Conservation (phyloP, 2,329 filamentous ascomycete genomes). For the Teratosphaeria nubilosa region DNA sequence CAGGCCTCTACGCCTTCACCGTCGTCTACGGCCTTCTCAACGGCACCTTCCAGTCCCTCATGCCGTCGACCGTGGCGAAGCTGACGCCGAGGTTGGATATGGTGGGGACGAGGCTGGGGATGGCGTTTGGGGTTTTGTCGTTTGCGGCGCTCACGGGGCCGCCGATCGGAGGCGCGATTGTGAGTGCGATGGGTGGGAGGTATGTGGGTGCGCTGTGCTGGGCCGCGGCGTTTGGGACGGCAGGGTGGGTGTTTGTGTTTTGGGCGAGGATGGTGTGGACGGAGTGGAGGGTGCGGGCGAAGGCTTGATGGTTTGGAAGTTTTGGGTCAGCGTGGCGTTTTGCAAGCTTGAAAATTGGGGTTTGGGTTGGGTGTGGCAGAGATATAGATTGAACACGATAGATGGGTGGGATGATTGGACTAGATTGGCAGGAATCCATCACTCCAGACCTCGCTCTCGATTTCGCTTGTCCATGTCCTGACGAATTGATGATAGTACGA, state of each 20-base stretch:
- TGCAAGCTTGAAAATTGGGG: neutral
- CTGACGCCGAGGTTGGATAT: conserved; percentile 38
- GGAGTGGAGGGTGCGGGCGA: neutral
- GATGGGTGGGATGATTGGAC: neutral
- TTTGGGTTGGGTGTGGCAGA: too few species aligned
- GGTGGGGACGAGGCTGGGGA: conserved; percentile 38
- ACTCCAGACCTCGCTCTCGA: neutral
- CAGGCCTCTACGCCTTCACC: conserved; percentile 34
- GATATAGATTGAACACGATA: neutral
- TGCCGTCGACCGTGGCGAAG: conserved; percentile 33
- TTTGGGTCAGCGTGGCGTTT: neutral
- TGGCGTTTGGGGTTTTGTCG: conserved; percentile 37
- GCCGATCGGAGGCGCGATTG: conserved; percentile 38
- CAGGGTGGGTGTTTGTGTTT: neutral
- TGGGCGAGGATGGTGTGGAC: neutral
- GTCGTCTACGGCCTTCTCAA: conserved; percentile 36
- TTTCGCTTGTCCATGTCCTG: neutral
- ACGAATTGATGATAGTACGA: neutral
- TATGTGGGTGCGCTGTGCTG: conserved; percentile 37
- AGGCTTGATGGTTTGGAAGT: neutral
- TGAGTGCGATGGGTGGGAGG: conserved; percentile 28
- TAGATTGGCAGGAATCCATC: too few species aligned
- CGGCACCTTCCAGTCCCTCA: conserved; percentile 36
- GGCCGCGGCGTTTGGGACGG: conserved; percentile 21
- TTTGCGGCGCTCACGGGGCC: conserved; percentile 37